phyloP scores from a whole-genome alignment of 768 basidiomycete genomes.

The Boletus pseudo-olivaceus region DNA sequence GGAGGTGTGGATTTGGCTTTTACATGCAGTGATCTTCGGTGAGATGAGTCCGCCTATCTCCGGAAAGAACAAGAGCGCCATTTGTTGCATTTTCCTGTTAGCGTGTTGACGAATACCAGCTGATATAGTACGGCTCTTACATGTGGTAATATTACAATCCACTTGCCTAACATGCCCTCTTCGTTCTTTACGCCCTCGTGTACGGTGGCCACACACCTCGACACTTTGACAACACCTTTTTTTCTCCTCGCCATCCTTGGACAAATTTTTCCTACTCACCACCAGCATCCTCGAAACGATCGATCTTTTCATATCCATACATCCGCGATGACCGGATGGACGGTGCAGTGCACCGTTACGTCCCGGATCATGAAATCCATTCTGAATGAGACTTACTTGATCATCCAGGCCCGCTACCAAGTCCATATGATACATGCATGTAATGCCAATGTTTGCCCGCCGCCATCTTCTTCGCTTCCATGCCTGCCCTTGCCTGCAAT shows the following conservation, averaged over 20 bases:
- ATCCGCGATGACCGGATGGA: slow-evolving; percentile 29
- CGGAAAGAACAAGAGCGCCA: slow-evolving; percentile 17
- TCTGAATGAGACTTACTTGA: slow-evolving; percentile 5
- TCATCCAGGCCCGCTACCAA: slow-evolving; percentile 10
- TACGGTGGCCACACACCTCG: slow-evolving; percentile 3
- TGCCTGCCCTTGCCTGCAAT: slow-evolving; percentile 16
- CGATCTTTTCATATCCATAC: slow-evolving; percentile 32
- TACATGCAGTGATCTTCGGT: slow-evolving; percentile 30
- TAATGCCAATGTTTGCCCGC: slow-evolving; percentile 16
- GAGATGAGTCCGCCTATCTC: slow-evolving; percentile 32
- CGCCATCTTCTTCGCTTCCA: slow-evolving; percentile 24
- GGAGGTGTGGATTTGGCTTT: slow-evolving; percentile 32
- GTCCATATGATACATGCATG: slow-evolving; percentile 10
- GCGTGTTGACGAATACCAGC: slow-evolving; percentile 5
- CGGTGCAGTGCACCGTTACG: slow-evolving; percentile 21
- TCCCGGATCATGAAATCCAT: slow-evolving; percentile 29
- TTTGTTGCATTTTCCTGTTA: slow-evolving; percentile 6
- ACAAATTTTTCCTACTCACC: slow-evolving; percentile 22
- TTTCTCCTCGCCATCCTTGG: slow-evolving; percentile 1
- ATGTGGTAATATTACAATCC: slow-evolving; percentile 10
- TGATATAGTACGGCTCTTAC: slow-evolving; percentile 19
- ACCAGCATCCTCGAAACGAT: slow-evolving; percentile 10
- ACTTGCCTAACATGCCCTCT: slow-evolving; percentile 14
- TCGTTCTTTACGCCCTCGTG: slow-evolving; percentile 4
- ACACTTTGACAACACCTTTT: neutral